Evolutionary conservation across 371 early-diverging fungal species (phyloP).

Genomic region (Nosema muscidifuracis): DNA sequence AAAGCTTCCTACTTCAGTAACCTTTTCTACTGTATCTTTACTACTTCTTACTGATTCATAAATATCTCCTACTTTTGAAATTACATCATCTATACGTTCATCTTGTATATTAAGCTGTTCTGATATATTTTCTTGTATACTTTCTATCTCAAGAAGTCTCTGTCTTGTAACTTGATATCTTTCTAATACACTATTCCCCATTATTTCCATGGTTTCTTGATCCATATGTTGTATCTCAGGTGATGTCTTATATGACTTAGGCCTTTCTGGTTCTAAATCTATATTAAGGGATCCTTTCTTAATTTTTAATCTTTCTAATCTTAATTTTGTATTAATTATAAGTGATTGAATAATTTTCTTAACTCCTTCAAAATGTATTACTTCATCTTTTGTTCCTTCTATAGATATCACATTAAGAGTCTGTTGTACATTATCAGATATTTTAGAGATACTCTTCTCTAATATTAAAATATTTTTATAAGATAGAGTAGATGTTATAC

Average conservation of each 20-base stretch:
- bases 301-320: conserved; percentile 32
- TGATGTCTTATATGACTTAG: background rate
- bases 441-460: conserved; percentile 32
- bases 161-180: conserved; percentile 39
- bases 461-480: conserved; percentile 37
- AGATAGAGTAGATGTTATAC: background rate
- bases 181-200: conserved; percentile 16
- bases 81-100: conserved; percentile 57
- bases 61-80: conserved; percentile 19
- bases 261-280: conserved; percentile 49
- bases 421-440: conserved; percentile 18
- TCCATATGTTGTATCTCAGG: conserved; percentile 28
- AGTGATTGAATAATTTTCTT: conserved; percentile 48
- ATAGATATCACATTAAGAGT: conserved; percentile 34
- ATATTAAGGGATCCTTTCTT: background rate
- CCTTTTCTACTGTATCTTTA: conserved; percentile 21
- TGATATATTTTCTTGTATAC: conserved; percentile 51
- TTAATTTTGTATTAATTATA: conserved; percentile 8
- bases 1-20: conserved; percentile 33
- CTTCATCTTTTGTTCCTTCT: conserved; percentile 35
- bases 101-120: conserved; percentile 53
- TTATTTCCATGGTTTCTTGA: conserved; percentile 50
- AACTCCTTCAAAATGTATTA: conserved; percentile 57
- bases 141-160: conserved; percentile 53
- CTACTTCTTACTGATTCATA: conserved; percentile 28